These are phyloP conservation scores for Metarhizium sp. DNA, from an alignment of 2,329 filamentous ascomycete genomes.

Conservation along the genomic window DNA sequence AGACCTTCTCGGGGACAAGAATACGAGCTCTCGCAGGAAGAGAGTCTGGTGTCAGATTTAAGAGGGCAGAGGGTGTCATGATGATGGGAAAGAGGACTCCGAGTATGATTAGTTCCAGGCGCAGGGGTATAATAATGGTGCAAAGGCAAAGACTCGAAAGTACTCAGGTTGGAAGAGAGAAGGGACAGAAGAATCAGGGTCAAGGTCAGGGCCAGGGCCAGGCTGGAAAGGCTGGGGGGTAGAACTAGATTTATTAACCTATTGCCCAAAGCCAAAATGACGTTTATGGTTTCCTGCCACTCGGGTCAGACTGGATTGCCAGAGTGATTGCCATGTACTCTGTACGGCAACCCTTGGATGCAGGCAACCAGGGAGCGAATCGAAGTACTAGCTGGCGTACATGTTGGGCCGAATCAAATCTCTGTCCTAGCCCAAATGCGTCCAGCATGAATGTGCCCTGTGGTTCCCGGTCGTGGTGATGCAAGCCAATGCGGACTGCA, in stretches of 20 bases:
- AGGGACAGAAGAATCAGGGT: background rate
- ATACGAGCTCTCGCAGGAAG: slow-evolving; percentile 32
- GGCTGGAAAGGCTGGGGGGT: background rate
- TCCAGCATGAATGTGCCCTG: no score
- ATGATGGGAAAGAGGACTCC: background rate
- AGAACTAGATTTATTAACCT: background rate
- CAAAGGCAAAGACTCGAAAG: background rate
- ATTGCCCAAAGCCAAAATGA: background rate
- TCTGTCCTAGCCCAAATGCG: no score
- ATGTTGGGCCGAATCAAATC: no score
- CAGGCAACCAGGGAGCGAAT: no score
- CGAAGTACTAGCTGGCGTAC: no score
- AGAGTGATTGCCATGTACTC: no score
- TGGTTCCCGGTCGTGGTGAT: background rate
- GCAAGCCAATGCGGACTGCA: background rate
- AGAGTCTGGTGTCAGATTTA: slow-evolving; percentile 1
- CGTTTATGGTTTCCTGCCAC: background rate
- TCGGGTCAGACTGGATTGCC: background rate
- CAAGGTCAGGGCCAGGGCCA: background rate
- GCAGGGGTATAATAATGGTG: no score
- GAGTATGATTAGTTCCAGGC: no score
- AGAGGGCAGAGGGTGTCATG: slow-evolving; percentile 19
- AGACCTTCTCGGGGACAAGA: slow-evolving; percentile 72
- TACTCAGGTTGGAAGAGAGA: background rate
- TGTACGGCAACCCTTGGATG: no score